Evolutionary conservation across 1,284 basidiomycete species (phyloP).

Genomic region (Sporisorium iseilematis-ciliati): DNA sequence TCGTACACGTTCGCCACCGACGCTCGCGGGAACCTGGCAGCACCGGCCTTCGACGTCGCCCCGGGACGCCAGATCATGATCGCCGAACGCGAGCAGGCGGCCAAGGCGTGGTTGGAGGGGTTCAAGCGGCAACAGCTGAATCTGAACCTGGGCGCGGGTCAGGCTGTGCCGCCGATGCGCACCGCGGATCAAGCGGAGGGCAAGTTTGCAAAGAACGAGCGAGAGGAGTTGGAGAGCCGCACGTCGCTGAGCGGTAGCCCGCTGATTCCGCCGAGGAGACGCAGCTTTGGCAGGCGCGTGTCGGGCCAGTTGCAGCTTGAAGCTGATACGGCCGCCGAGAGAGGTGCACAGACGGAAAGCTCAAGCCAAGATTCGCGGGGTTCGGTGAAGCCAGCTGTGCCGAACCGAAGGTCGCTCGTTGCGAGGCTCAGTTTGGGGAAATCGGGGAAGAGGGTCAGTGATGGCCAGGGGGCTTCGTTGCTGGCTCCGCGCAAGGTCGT

Average conservation of each 20-base stretch:
- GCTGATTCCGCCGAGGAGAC: conserved; percentile 29
- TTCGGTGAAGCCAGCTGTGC: neutral
- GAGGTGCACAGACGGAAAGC: neutral
- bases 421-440: conserved; percentile 27
- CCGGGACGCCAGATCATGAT: conserved; percentile 37
- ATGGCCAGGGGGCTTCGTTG: neutral
- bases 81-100: conserved; percentile 20
- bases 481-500: conserved; percentile 12
- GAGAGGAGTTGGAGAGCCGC: conserved; percentile 1
- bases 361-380: neutral
- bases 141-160: conserved; percentile 19
- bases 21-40: conserved; percentile 20
- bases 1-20: conserved; percentile 16
- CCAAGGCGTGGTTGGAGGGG: conserved; percentile 18
- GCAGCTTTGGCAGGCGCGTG: conserved; percentile 20
- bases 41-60: conserved; percentile 39
- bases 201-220: conserved; percentile 21
- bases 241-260: conserved; percentile 6
- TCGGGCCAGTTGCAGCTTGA: conserved; percentile 6
- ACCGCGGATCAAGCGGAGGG: conserved; percentile 15
- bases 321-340: neutral
- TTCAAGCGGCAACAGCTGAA: conserved; percentile 24
- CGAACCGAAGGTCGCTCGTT: conserved; percentile 25
- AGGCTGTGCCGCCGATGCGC: conserved; percentile 22
- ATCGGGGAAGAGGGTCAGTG: conserved; percentile 12